Conservation (phyloP, 192 early-diverging fungal genomes). For the Backusella tarrabulga region DNA sequence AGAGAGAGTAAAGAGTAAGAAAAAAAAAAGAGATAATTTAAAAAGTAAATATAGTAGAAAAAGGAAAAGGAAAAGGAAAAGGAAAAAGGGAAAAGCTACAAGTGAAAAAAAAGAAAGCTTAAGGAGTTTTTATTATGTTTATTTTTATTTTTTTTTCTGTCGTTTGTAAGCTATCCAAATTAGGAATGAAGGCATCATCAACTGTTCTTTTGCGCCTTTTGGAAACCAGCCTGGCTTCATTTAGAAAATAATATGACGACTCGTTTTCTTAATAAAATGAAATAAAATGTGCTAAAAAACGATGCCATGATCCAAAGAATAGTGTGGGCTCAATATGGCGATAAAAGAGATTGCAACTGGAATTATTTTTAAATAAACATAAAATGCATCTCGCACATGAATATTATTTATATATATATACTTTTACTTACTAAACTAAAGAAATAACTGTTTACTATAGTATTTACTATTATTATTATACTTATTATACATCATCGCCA, state of each 20-base stretch:
- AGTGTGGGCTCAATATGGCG: background rate
- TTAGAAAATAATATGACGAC: conserved; percentile 2
- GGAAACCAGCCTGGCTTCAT: conserved; percentile 3
- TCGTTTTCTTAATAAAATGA: background rate
- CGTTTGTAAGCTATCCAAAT: background rate
- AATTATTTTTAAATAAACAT: background rate
- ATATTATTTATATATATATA: background rate
- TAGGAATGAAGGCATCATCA: background rate
- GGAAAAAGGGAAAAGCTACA: background rate
- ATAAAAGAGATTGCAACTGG: background rate
- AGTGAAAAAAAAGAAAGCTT: background rate
- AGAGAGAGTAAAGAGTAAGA: background rate
- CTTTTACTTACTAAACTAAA: background rate
- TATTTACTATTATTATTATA: background rate
- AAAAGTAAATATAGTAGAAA: background rate
- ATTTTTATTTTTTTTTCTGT: background rate
- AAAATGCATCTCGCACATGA: background rate
- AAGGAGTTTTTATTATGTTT: conserved; percentile 1
- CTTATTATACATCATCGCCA: background rate
- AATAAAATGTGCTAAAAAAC: background rate
- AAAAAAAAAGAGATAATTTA: background rate
- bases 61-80: background rate
- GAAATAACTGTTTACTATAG: background rate
- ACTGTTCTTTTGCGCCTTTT: background rate
- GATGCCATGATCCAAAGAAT: background rate